A percentile compares a stretch with the other conserved stretches of the same genome.
These are phyloP conservation scores for Nakazawaea molendinolei DNA, from an alignment of 805 yeast species.

Conservation along the genomic window DNA sequence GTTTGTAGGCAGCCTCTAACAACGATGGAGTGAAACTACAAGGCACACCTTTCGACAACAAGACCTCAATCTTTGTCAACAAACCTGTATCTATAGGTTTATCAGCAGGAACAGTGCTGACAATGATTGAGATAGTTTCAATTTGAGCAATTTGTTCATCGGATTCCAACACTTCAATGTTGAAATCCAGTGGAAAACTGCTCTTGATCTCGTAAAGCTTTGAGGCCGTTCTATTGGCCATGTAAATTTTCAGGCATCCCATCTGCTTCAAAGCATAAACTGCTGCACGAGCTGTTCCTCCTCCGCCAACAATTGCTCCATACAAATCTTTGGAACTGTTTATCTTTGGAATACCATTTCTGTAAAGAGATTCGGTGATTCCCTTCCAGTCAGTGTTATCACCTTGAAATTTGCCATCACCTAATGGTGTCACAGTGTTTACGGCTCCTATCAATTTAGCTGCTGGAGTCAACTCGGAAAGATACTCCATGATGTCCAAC, in stretches of 20 bases:
- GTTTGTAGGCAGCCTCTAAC: slow-evolving; percentile 94
- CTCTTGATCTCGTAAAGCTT: slow-evolving; percentile 55
- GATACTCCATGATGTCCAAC: slow-evolving; percentile 64
- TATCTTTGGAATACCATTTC: slow-evolving; percentile 51
- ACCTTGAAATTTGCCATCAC: slow-evolving; percentile 50
- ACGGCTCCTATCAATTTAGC: slow-evolving; percentile 89
- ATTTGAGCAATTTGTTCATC: slow-evolving; percentile 36
- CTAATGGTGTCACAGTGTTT: slow-evolving; percentile 69
- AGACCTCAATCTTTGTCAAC: slow-evolving; percentile 38
- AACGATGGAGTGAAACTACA: slow-evolving; percentile 46
- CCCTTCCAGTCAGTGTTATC: slow-evolving; percentile 98
- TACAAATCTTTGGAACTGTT: slow-evolving; percentile 27
- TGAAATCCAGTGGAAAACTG: slow-evolving; percentile 53
- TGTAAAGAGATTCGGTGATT: slow-evolving; percentile 58
- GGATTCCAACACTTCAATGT: slow-evolving; percentile 50
- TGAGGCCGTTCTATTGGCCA: slow-evolving; percentile 72
- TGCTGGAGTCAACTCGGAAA: slow-evolving; percentile 62
- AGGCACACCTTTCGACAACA: slow-evolving; percentile 35
- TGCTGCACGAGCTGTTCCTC: slow-evolving; percentile 97
- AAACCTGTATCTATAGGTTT: slow-evolving; percentile 53
- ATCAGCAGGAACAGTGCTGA: slow-evolving; percentile 83
- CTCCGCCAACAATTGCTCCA: slow-evolving; percentile 91
- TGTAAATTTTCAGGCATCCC: slow-evolving; percentile 72
- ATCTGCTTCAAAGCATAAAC: slow-evolving; percentile 73
- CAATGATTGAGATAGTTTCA: slow-evolving; percentile 51